These are phyloP conservation scores for Fusarium liriodendri DNA, from an alignment of 2,329 filamentous ascomycete genomes.

Conservation along the genomic window DNA sequence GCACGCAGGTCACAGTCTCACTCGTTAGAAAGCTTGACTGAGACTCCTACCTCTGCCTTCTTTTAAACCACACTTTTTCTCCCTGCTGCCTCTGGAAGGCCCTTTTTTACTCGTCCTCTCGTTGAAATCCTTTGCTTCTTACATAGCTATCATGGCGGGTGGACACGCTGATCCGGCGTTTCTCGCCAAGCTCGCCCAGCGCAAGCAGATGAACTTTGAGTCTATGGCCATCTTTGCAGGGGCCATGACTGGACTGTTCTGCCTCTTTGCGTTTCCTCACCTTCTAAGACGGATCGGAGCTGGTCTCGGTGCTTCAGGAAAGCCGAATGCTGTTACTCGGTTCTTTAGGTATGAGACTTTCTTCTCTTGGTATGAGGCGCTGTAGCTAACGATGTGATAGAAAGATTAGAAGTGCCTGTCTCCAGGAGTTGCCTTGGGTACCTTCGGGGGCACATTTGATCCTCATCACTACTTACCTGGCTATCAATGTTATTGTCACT, in stretches of 20 bases:
- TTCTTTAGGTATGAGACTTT: conserved; percentile 30
- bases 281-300: conserved; percentile 25
- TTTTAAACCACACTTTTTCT: neutral
- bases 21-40: conserved; percentile 16
- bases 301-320: conserved; percentile 21
- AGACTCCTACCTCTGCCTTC: neutral
- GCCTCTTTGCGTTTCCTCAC: conserved; percentile 18
- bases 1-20: conserved; percentile 20
- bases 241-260: conserved; percentile 27
- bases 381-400: conserved; percentile 34
- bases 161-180: conserved; percentile 31
- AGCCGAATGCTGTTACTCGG: conserved; percentile 5
- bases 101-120: neutral
- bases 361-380: neutral
- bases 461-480: conserved; percentile 45
- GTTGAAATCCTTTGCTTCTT: neutral
- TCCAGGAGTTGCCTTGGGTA: conserved; percentile 41
- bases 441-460: conserved; percentile 50
- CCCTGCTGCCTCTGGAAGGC: neutral
- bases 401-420: conserved; percentile 40
- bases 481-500: conserved; percentile 48
- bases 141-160: conserved; percentile 28
- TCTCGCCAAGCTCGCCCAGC: conserved; percentile 35
- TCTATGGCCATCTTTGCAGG: conserved; percentile 39
- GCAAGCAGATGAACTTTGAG: conserved; percentile 42